Conservation (phyloP, 768 basidiomycete genomes). For the Tylopilus subfusipes region DNA sequence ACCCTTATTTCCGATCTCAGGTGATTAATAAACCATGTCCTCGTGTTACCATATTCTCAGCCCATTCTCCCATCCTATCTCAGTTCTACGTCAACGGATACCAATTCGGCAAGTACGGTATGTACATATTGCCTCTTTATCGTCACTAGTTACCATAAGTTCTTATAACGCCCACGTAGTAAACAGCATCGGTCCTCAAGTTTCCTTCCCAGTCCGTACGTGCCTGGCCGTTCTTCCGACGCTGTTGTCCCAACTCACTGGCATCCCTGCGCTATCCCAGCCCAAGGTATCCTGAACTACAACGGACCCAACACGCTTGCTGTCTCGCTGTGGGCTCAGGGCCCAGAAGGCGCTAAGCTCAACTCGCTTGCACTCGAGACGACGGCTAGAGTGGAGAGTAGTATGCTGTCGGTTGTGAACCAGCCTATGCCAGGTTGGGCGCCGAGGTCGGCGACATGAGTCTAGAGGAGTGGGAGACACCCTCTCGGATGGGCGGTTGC, state of each 20-base stretch:
- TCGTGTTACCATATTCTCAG: not conserved
- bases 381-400: slow-evolving; percentile 30
- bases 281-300: slow-evolving; percentile 50
- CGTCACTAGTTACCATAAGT: not conserved
- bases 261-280: slow-evolving; percentile 24
- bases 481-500: too few species aligned
- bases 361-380: slow-evolving; percentile 37
- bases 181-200: slow-evolving; percentile 25
- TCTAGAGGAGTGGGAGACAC: not conserved
- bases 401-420: slow-evolving; percentile 23
- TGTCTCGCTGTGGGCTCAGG: slow-evolving; percentile 46
- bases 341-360: slow-evolving; percentile 39
- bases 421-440: slow-evolving; percentile 29
- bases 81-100: slow-evolving; percentile 29
- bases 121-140: not conserved
- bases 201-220: slow-evolving; percentile 27
- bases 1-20: slow-evolving; percentile 40
- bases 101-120: slow-evolving; percentile 28
- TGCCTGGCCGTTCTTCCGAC: not conserved
- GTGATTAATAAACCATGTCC: slow-evolving; percentile 2
- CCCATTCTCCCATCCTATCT: not conserved
- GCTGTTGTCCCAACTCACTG: slow-evolving; percentile 4
- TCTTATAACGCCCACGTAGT: slow-evolving; percentile 11
- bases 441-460: slow-evolving; percentile 15
- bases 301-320: slow-evolving; percentile 46